A percentile compares a stretch with the other conserved stretches of the same genome.
These are phyloP conservation scores for Mortierella sp. DNA, from an alignment of 371 early-diverging fungal genomes.

Conservation along the genomic window DNA sequence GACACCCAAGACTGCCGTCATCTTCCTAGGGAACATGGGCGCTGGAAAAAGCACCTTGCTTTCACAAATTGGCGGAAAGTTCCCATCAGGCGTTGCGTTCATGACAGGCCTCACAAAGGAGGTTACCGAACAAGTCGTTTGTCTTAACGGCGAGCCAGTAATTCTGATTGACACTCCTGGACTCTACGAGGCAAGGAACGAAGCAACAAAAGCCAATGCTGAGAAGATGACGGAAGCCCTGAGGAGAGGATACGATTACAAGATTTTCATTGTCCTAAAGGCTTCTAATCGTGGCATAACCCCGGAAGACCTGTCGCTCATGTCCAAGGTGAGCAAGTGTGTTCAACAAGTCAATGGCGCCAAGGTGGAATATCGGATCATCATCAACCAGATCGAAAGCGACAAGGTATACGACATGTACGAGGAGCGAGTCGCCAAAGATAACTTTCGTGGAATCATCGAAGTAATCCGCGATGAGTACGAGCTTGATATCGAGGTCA, in stretches of 20 bases:
- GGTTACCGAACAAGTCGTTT: background rate
- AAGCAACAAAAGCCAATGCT: constrained; percentile 4
- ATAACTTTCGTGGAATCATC: too few relatives aligned
- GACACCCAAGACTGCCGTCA: too few relatives aligned
- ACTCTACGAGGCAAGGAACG: constrained; percentile 10
- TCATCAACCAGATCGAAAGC: too few relatives aligned
- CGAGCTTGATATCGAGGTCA: too few relatives aligned
- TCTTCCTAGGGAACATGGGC: constrained; percentile 16
- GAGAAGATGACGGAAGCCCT: constrained; percentile 8
- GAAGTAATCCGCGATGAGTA: too few relatives aligned
- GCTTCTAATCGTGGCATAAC: background rate
- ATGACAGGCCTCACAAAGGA: constrained; percentile 10
- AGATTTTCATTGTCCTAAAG: too few relatives aligned
- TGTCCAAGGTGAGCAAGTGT: constrained; percentile 19
- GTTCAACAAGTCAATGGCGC: constrained; percentile 3
- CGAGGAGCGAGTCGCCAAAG: background rate
- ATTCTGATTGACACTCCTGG: constrained; percentile 20
- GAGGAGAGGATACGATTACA: constrained; percentile 7
- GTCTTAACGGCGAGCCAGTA: background rate
- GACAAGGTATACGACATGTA: background rate
- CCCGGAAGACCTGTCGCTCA: constrained; percentile 9
- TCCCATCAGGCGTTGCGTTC: constrained; percentile 17
- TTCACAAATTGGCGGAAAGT: constrained; percentile 16
- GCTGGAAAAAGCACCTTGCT: constrained; percentile 25
- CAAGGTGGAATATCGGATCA: too few relatives aligned